Base-by-base conservation (phyloP, 1,139 yeast species). In the Lodderomyces orthopsilosis region DNA sequence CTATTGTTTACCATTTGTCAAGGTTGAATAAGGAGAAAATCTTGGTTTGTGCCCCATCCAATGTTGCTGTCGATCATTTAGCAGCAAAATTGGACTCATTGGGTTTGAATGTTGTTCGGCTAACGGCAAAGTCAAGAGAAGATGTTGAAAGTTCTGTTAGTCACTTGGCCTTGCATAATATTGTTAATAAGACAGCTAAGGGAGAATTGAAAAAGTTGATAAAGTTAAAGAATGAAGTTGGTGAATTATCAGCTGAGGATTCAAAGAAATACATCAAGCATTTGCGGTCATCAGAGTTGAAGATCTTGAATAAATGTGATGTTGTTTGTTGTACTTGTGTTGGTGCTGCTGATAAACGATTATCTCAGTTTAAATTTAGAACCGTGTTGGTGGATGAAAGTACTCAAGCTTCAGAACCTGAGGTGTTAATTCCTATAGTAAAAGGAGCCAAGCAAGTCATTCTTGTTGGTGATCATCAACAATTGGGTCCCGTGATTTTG, bases 331-430 rank as follows among this genome's bases (percentile, higher is more conserved):
- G 90, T 61, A 91, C 98, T 0, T 90, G 97, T 75, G 90, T 85
- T 26, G 95, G 95, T 48, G 96, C 97, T 3, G 95, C 91, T 38
- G 96, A 87, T 61, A 63, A 54, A 41, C 70, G 95, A 49, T 66
- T 90, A 41, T 61, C 65, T 6, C 62, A 66, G 3, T 56, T 75
- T 51, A 70, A 75, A 40, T 90, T 90, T 64, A 72, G 89, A 55
- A 78, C 91, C 0, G 95, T 89, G 2, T 70, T 91, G 48, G 85
- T 91, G 46, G 98, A 91, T 65, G 98, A 91, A 66, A 83, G 90
- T 58, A 89, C 97, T 0, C 97, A 91, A 64, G 94, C 97, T 1
- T 79, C 93, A 1, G 98, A 91, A 61, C 96, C 97, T 0, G 96
- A 89, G 62, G 81, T 86, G 54, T 71, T 91, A 56, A 88, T 91